Conservation (phyloP, 2,329 filamentous ascomycete species). For the Coniochaeta hoffmannii region DNA sequence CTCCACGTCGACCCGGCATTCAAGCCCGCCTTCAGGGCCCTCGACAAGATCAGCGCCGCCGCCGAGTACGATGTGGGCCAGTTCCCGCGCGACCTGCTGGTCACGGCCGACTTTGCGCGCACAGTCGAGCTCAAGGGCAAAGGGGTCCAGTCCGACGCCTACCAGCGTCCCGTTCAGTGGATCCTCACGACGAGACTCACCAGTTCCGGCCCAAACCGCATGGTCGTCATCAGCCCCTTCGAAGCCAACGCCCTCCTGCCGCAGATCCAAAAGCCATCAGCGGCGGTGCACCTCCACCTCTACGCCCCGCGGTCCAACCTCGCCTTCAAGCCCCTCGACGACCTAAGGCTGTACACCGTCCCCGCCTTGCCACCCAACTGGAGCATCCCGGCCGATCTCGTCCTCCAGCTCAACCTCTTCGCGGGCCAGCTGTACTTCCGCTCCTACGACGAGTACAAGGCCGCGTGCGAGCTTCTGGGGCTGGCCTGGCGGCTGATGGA, state of each 20-base stretch:
- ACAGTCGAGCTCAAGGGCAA: slow-evolving; percentile 27
- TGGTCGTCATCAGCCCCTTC: slow-evolving; percentile 53
- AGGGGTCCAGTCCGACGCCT: slow-evolving; percentile 29
- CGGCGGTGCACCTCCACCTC: slow-evolving; percentile 35
- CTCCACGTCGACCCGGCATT: slow-evolving; percentile 23
- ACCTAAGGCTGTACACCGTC: slow-evolving; percentile 34
- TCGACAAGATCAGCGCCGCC: slow-evolving; percentile 32
- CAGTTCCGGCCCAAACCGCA: slow-evolving; percentile 5
- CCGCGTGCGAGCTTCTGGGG: slow-evolving; percentile 44
- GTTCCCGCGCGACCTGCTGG: slow-evolving; percentile 33
- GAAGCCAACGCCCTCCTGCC: slow-evolving; percentile 49
- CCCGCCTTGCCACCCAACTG: slow-evolving; percentile 13
- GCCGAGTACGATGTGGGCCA: slow-evolving; percentile 20
- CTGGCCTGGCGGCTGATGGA: slow-evolving; percentile 25
- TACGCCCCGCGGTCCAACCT: slow-evolving; percentile 40
- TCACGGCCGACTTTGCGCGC: slow-evolving; percentile 41
- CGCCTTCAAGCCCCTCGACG: slow-evolving; percentile 31
- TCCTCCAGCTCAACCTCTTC: slow-evolving; percentile 54
- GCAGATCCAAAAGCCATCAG: slow-evolving; percentile 24
- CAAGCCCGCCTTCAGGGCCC: slow-evolving; percentile 34
- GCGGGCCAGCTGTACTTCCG: slow-evolving; percentile 59
- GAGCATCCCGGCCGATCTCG: slow-evolving; percentile 20
- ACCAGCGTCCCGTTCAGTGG: slow-evolving; percentile 47
- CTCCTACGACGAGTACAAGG: slow-evolving; percentile 44
- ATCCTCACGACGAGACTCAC: slow-evolving; percentile 28